Percentiles rank a stretch among this genome's conserved stretches.
phyloP scores from a whole-genome alignment of 208 protist species.

The Leishmania tropica region DNA sequence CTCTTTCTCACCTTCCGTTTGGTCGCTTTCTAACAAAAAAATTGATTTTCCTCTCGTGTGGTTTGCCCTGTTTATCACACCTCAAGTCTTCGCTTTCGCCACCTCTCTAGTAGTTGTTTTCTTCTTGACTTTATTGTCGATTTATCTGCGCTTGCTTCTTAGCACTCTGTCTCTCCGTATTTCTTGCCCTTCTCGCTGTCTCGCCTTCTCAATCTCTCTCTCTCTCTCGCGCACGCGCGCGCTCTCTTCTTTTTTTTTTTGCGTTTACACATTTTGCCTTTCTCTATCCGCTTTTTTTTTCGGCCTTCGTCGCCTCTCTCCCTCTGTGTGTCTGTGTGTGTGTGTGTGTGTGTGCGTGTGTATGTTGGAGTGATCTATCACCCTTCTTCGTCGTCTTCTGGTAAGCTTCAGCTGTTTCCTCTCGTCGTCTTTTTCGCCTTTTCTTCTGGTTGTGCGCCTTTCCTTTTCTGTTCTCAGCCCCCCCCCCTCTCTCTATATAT shows the following conservation, averaged over 20 bases:
- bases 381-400: neutral
- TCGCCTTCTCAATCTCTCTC: too few species aligned
- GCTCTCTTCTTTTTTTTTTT: neutral
- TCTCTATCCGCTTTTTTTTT: neutral
- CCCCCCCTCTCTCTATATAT: too few species aligned
- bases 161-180: neutral
- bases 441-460: neutral
- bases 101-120: neutral
- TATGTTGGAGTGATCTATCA: neutral
- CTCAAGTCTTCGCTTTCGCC: neutral
- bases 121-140: neutral
- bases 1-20: neutral
- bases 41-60: neutral
- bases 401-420: neutral
- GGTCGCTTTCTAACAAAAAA: too few species aligned
- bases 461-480: neutral
- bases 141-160: neutral
- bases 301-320: neutral
- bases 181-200: neutral
- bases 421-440: too few species aligned
- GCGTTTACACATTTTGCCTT: neutral
- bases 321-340: neutral
- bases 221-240: too few species aligned
- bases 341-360: neutral
- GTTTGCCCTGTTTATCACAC: neutral